Conservation (phyloP, 768 basidiomycete species). For the Trametopsis cervina region DNA sequence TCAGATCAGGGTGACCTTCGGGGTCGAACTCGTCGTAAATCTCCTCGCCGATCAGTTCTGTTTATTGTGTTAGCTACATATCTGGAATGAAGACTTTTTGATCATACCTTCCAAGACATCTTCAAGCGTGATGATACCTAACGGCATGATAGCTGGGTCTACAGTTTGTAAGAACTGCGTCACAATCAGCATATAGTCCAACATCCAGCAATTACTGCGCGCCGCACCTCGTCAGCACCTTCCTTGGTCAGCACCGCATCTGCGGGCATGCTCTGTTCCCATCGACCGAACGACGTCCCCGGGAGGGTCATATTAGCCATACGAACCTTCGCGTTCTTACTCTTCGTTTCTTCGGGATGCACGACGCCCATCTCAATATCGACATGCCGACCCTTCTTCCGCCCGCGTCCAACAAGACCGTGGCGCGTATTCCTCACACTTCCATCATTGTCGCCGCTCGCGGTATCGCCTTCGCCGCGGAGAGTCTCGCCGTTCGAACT, state of each 20-base stretch:
- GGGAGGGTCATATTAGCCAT: constrained; percentile 17
- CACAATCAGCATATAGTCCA: background rate
- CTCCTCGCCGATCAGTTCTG: constrained; percentile 89
- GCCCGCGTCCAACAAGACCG: constrained; percentile 17
- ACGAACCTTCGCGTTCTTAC: constrained; percentile 21
- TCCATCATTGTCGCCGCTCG: constrained; percentile 12
- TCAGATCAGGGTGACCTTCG: constrained; percentile 41
- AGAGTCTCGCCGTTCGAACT: constrained; percentile 22
- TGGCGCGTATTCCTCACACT: constrained; percentile 8
- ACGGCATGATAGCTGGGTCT: constrained; percentile 75
- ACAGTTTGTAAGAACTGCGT: constrained; percentile 79
- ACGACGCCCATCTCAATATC: constrained; percentile 28
- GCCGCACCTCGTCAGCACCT: constrained; percentile 71
- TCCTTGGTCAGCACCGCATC: constrained; percentile 77
- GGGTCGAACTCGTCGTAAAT: constrained; percentile 89
- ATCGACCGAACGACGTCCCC: constrained; percentile 20
- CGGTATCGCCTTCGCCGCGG: constrained; percentile 12
- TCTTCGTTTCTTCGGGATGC: constrained; percentile 8
- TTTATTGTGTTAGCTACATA: background rate
- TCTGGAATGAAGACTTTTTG: background rate
- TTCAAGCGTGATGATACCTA: constrained; percentile 90
- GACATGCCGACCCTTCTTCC: constrained; percentile 12
- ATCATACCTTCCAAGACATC: constrained; percentile 79
- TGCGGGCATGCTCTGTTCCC: constrained; percentile 82
- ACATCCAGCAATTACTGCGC: background rate